These are phyloP conservation scores for Grosmannia clavigera DNA, from an alignment of 2,329 filamentous ascomycete genomes.

Conservation along the genomic window DNA sequence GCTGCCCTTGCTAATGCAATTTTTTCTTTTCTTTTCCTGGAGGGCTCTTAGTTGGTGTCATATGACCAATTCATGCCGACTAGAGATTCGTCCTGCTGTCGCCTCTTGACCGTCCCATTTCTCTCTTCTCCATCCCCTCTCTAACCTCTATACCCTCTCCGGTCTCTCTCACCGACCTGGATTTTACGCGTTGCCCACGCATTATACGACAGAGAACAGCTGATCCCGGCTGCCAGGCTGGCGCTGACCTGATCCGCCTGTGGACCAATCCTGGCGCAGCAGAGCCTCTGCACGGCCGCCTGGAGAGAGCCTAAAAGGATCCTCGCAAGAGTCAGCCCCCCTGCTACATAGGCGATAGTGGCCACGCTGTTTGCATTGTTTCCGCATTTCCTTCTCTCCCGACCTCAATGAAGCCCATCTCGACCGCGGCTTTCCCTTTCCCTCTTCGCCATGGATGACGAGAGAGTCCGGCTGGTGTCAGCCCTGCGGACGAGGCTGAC, in stretches of 20 bases:
- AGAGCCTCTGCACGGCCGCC: not conserved
- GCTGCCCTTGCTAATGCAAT: not conserved
- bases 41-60: no score
- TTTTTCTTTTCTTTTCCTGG: not conserved
- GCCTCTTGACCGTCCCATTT: not conserved
- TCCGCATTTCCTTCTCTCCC: not conserved
- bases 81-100: not conserved
- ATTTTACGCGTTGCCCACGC: not conserved
- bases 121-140: not conserved
- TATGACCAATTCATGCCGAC: no score
- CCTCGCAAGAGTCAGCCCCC: not conserved
- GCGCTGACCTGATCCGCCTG: not conserved
- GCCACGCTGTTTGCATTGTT: no score
- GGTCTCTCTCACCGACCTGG: no score
- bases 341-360: not conserved
- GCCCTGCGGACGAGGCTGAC: slow-evolving; percentile 41
- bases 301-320: not conserved
- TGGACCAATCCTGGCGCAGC: not conserved
- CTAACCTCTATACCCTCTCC: no score
- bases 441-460: slow-evolving; percentile 9
- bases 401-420: slow-evolving; percentile 4
- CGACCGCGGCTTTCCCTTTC: not conserved
- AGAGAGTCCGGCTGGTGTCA: slow-evolving; percentile 25
- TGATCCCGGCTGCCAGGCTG: not conserved
- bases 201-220: not conserved